Base-by-base conservation (phyloP, 352 stramenopile genomes). In the Blastocystis sp. region DNA sequence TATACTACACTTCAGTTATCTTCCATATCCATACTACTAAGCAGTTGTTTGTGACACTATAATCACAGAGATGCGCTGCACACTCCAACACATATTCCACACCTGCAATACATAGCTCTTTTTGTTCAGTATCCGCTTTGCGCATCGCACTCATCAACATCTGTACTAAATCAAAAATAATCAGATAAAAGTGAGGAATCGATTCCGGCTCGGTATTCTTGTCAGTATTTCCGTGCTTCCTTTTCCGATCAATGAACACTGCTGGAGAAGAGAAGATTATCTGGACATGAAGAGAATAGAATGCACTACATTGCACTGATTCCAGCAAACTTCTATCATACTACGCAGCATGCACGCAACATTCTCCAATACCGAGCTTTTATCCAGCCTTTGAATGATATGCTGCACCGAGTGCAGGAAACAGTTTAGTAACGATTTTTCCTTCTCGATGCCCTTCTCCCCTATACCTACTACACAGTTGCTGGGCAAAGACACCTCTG, bases 151-250 rank as follows among this genome's bases (percentile, higher is more conserved):
- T n/a, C 50, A 59, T 13, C 50, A 84, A 3, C 20, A 59, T 63
- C 53, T 84, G 73, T 2, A 84, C 3, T 23, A 84, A 37, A 45
- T 84, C 73, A 6, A 84, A 20, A 23, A 84, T 29, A 43, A 84
- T 29, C 29, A 84, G 23, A 8, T 84, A 53, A 11, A 84, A 66
- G 50, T 47, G 50, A 23, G 73, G 34, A 29, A 84, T 45, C 0
- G 9, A 53, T 41, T 53, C 64, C 15, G 50, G 26, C 29, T 68
- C 73, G 11, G 20, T n/a, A n/a, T 59, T 59, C 34, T 84, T 20
- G n/a, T 77, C 66, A n/a, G 50, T n/a, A 29, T 11, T 73, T 39
- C 6, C 29, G 62, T n/a, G 50, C 20, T n/a, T 59, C 4, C 47
- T n/a, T 55, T 84, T 84, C 4, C 29, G 47, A 18, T 64, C 73